These are phyloP conservation scores for Boletus sp. DNA, from an alignment of 768 basidiomycete genomes.

Conservation along the genomic window DNA sequence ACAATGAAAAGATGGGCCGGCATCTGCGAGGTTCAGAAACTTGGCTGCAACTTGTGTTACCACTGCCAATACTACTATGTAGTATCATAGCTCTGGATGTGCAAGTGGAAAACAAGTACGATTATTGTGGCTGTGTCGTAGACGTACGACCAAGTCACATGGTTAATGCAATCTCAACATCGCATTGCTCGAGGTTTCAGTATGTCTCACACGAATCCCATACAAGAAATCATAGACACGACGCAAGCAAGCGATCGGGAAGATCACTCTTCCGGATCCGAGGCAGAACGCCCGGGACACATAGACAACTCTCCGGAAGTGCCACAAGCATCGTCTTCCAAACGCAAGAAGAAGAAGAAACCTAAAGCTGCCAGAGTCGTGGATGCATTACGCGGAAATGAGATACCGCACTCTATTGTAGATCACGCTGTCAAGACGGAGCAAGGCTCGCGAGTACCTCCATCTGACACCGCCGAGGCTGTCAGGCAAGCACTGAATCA, in stretches of 20 bases:
- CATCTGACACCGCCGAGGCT: constrained; percentile 61
- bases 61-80: no score
- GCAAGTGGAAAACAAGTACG: background rate
- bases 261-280: constrained; percentile 30
- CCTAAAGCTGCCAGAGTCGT: constrained; percentile 59
- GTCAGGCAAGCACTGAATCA: constrained; percentile 71
- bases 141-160: background rate
- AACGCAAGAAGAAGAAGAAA: constrained; percentile 89
- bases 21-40: no score
- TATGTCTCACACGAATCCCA: constrained; percentile 40
- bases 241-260: constrained; percentile 37
- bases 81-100: no score
- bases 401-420: constrained; percentile 61
- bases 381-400: constrained; percentile 47
- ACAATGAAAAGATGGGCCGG: no score
- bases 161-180: background rate
- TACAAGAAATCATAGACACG: constrained; percentile 41
- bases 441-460: constrained; percentile 40
- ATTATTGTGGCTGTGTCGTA: constrained; percentile 19
- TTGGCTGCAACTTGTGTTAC: no score
- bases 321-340: constrained; percentile 38
- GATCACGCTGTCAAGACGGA: constrained; percentile 64
- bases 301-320: constrained; percentile 10
- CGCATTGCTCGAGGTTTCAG: background rate
- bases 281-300: constrained; percentile 26